Evolutionary conservation across 1,284 basidiomycete genomes (phyloP), one percentile per base, ranked within the genome.

Genomic region (Leccinum griseonigrum): DNA sequence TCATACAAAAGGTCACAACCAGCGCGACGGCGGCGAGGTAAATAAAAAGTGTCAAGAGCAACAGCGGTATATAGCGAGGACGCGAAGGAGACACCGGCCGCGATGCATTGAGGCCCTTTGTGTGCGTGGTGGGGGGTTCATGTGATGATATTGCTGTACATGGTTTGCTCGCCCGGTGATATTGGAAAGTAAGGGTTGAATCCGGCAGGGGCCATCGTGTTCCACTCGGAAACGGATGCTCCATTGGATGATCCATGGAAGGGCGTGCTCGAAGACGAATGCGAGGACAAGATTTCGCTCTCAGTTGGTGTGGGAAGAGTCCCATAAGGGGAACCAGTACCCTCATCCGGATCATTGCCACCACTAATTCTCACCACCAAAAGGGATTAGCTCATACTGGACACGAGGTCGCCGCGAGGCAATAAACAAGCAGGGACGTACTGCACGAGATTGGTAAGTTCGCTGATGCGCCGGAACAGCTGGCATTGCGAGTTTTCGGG

Each of bases 111-210:
- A 8, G 46, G 46, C 46, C 18, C 46, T 48, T 48, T 29, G 50
- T 52, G 26, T 52, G 50, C 22, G 26, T 28, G 18, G 26, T 43
- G n/a, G 40, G n/a, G 43, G 26, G 48, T 55, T 82, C 75, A 85
- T 68, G 78, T 76, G 67, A 84, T 83, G 65, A 83, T 82, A 64
- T 81, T 83, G 66, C 75, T 77, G 69, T 85, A 85, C 60, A 85
- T 79, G 66, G 70, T 70, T 60, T 83, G 80, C 63, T 79, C 84
- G 64, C 70, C 70, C 61, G 58, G 71, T 60, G 80, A 74, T 66
- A 85, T 76, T 56, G 87, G 83, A 69, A 90, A 90, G 72, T 90
- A 90, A 13, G 87, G 79, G 63, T 87, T 88, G 75, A 88, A 90
- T 46, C 81, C 82, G 29, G 81, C 72, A 43, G 81, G 77, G 28